Percentiles rank a stretch among this genome's conserved stretches.
These are phyloP conservation scores for Ceratocystis huliohia DNA, from an alignment of 2,329 filamentous ascomycete species.

Conservation along the genomic window DNA sequence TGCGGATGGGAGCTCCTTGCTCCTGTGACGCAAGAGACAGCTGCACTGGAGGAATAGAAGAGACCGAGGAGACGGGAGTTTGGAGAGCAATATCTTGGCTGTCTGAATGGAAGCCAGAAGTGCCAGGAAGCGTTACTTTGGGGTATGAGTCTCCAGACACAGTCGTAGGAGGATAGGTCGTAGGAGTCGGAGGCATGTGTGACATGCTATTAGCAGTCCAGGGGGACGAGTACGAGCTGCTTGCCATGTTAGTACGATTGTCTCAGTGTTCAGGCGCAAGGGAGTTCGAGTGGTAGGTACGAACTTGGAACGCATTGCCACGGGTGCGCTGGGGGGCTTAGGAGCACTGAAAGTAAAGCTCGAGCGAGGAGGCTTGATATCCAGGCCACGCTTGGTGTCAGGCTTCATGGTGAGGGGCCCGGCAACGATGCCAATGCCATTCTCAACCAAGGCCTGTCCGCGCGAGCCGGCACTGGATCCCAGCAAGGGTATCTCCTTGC, in stretches of 20 bases:
- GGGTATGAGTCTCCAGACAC: conserved; percentile 41
- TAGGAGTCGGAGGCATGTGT: conserved; percentile 37
- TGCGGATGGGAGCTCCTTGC: conserved; percentile 37
- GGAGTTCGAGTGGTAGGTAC: conserved; percentile 25
- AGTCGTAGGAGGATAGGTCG: conserved; percentile 39
- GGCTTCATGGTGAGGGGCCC: conserved; percentile 43
- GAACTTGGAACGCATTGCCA: conserved; percentile 48
- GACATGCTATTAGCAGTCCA: conserved; percentile 39
- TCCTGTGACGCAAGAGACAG: conserved; percentile 36
- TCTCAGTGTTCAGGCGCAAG: conserved; percentile 24
- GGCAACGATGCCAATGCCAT: conserved; percentile 47
- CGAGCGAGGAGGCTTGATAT: conserved; percentile 43
- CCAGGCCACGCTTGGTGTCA: conserved; percentile 41
- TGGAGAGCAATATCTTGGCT: conserved; percentile 42
- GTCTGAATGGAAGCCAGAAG: conserved; percentile 37
- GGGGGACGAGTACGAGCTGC: conserved; percentile 42
- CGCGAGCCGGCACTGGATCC: conserved; percentile 63
- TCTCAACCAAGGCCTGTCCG: conserved; percentile 61
- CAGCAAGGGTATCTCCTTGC: conserved; percentile 81
- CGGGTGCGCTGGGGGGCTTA: conserved; percentile 41
- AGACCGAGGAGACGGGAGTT: conserved; percentile 24
- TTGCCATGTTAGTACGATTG: conserved; percentile 8
- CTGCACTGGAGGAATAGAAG: conserved; percentile 34
- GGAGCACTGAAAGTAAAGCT: conserved; percentile 47
- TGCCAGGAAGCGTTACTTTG: conserved; percentile 40